Conservation (phyloP, 805 yeast genomes). For the Maudiozyma bulderi region DNA sequence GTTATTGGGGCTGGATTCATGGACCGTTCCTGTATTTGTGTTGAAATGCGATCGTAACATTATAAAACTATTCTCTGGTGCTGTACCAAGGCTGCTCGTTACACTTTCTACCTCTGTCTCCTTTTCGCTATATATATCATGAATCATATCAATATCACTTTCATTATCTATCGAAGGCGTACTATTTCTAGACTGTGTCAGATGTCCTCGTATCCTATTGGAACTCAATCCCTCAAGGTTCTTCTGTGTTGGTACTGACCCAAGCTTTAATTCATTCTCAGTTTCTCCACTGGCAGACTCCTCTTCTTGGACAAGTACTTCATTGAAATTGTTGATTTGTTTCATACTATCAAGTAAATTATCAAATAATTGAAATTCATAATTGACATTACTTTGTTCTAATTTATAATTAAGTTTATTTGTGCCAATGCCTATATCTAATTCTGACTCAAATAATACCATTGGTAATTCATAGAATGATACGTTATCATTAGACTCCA, state of each 20-base stretch:
- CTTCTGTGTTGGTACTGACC: no score
- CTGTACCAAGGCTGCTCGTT: slow-evolving; percentile 20
- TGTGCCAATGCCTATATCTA: slow-evolving; percentile 10
- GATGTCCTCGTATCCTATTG: no score
- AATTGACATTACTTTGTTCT: slow-evolving; percentile 5
- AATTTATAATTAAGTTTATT: slow-evolving; percentile 6
- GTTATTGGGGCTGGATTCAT: background rate
- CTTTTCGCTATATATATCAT: slow-evolving; percentile 9
- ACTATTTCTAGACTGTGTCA: background rate
- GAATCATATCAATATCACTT: slow-evolving; percentile 22
- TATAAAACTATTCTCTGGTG: slow-evolving; percentile 6
- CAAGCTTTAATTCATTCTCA: background rate
- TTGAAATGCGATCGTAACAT: background rate
- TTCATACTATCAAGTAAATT: slow-evolving; percentile 19
- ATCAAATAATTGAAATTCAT: slow-evolving; percentile 9
- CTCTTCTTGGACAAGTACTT: slow-evolving; percentile 3
- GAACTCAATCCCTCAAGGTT: no score
- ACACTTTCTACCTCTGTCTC: slow-evolving; percentile 19
- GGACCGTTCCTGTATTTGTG: background rate
- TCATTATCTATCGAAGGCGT: slow-evolving; percentile 4
- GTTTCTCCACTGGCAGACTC: background rate
- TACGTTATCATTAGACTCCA: background rate
- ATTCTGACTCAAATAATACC: slow-evolving; percentile 13
- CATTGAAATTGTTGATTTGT: slow-evolving; percentile 15
- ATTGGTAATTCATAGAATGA: slow-evolving; percentile 18